phyloP scores from a whole-genome alignment of 805 yeast species.

The Starmera caribaea region DNA sequence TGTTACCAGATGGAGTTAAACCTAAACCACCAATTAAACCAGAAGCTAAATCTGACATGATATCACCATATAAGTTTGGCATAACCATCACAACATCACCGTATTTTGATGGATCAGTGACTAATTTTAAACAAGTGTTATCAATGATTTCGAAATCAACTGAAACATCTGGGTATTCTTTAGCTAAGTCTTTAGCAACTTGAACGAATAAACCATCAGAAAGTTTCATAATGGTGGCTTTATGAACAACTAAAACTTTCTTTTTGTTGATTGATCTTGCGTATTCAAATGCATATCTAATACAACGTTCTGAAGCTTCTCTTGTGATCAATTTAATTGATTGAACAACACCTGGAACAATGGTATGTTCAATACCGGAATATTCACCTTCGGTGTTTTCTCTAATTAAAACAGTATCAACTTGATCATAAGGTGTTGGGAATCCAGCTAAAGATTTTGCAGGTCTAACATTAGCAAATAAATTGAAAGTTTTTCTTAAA shows the following conservation, averaged over 20 bases:
- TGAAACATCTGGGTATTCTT: conserved; percentile 86
- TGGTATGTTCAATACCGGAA: conserved; percentile 97
- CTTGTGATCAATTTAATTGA: conserved; percentile 94
- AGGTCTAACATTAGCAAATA: conserved; percentile 96
- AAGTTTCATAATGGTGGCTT: conserved; percentile 96
- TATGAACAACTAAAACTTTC: conserved; percentile 91
- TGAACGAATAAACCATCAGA: conserved; percentile 95
- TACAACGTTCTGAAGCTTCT: conserved; percentile 93
- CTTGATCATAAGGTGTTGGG: conserved; percentile 73
- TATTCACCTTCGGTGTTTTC: conserved; percentile 99
- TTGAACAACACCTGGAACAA: conserved; percentile 97
- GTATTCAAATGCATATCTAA: conserved; percentile 94
- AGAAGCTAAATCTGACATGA: conserved; percentile 94
- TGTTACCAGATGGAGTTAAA: conserved; percentile 97
- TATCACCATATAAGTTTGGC: conserved; percentile 99
- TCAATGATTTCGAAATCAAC: conserved; percentile 84
- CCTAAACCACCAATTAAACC: conserved; percentile 99
- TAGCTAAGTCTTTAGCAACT: conserved; percentile 80
- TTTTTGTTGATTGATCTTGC: conserved; percentile 83
- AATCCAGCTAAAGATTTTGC: conserved; percentile 90
- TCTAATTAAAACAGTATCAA: conserved; percentile 92
- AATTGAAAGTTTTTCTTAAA: conserved; percentile 90
- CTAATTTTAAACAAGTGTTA: conserved; percentile 87
- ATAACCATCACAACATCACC: conserved; percentile 84
- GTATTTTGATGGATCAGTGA: conserved; percentile 80